Evolutionary conservation across 192 early-diverging fungal species (phyloP), one percentile per base, ranked within the genome.

Genomic region (Radiomyces spectabilis): DNA sequence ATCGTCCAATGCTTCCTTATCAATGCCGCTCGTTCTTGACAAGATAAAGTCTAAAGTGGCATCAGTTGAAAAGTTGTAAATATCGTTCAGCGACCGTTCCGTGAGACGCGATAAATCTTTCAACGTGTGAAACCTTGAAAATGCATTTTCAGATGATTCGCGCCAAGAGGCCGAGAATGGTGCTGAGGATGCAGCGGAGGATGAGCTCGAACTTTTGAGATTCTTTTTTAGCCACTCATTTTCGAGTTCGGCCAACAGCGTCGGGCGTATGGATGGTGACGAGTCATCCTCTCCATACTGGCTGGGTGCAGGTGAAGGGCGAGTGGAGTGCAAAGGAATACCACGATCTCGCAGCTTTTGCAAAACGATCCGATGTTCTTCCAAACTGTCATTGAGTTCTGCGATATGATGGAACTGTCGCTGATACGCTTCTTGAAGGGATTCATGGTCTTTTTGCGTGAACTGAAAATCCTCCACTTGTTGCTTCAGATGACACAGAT

Each of bases 191-290:
- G 45, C 22, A 29, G 22, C 4, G 7, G 45, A 47, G 22, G 45
- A 12, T 10, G 12, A n/a, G n/a, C n/a, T n/a, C n/a, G n/a, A n/a
- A n/a, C n/a, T n/a, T n/a, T n/a, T n/a, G n/a, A n/a, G n/a, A n/a
- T n/a, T 33, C 22, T 65, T 41, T 27, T 71, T 63, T 26, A 66
- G 66, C 74, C 74, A 78, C 43, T 74, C 72, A 27, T 38, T 64
- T 53, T 81, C 79, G 3, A 81, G 51, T 45, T 81, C 79, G 32
- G 54, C 65, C 29, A 81, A 46, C 21, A 81, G 65, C 16, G 74
- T 49, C 19, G 58, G 50, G 35, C 22, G 40, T 2, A 53, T 22
- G 18, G 35, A 29, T 16, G 29, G 13, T 0, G 38, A 22, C 5
- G 29, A 19, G 9, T 46, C 18, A 18, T 21, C 19, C 7, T 49